These are phyloP conservation scores for Ustulina deusta DNA, from an alignment of 2,329 filamentous ascomycete species.

Conservation along the genomic window DNA sequence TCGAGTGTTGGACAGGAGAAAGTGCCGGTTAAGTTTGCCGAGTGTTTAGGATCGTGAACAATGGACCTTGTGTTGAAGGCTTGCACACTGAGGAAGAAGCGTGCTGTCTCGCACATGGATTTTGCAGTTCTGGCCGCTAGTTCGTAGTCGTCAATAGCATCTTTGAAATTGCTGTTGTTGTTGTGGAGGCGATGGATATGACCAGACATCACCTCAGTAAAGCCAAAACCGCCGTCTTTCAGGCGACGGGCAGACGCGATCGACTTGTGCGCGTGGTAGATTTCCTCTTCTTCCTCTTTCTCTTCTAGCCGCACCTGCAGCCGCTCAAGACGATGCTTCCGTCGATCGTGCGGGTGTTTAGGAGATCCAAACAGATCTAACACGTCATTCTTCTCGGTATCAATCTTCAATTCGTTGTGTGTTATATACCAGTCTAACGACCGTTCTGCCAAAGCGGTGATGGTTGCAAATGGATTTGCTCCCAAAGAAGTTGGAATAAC, in stretches of 20 bases:
- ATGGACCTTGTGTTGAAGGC: slow-evolving; percentile 64
- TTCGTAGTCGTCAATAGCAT: slow-evolving; percentile 65
- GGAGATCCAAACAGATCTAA: slow-evolving; percentile 69
- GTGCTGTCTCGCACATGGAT: slow-evolving; percentile 66
- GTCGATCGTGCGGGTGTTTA: slow-evolving; percentile 49
- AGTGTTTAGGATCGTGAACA: slow-evolving; percentile 61
- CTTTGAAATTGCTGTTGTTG: slow-evolving; percentile 54
- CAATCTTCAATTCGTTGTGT: slow-evolving; percentile 58
- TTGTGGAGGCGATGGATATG: slow-evolving; percentile 61
- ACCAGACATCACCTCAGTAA: slow-evolving; percentile 74
- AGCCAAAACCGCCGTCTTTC: slow-evolving; percentile 65
- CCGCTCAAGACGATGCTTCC: slow-evolving; percentile 31
- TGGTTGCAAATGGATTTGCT: slow-evolving; percentile 77
- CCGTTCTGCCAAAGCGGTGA: slow-evolving; percentile 75
- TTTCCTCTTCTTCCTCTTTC: slow-evolving; percentile 52
- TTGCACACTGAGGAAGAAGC: slow-evolving; percentile 70
- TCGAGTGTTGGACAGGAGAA: slow-evolving; percentile 67
- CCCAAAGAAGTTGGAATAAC: slow-evolving; percentile 72
- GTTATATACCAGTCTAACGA: slow-evolving; percentile 65
- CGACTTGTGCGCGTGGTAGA: slow-evolving; percentile 53
- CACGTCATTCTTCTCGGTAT: slow-evolving; percentile 59
- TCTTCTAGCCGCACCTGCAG: slow-evolving; percentile 45
- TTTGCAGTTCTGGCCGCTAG: slow-evolving; percentile 64
- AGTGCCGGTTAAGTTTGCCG: slow-evolving; percentile 68
- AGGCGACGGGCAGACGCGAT: slow-evolving; percentile 58